These are phyloP conservation scores for Lophium mytilinum DNA, from an alignment of 495 filamentous ascomycete species.

Conservation along the genomic window DNA sequence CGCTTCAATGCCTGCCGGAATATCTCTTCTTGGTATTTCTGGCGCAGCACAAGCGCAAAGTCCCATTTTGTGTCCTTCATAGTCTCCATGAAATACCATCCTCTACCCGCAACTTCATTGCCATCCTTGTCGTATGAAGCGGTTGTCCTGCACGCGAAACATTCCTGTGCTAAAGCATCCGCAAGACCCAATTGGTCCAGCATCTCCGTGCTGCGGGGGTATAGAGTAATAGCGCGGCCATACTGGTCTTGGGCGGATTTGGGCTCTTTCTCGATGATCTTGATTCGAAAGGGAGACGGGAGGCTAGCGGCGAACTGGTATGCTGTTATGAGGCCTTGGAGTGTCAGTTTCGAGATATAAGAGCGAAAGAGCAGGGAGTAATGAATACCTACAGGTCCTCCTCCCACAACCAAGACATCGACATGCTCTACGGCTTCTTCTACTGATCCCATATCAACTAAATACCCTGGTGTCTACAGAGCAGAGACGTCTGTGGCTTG, in stretches of 20 bases:
- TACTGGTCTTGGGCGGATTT: conserved; percentile 37
- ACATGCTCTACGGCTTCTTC: conserved; percentile 3
- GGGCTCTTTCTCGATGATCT: conserved; percentile 37
- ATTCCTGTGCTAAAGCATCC: conserved; percentile 41
- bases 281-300: conserved; percentile 18
- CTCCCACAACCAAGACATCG: conserved; percentile 16
- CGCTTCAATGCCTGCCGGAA: conserved; percentile 29
- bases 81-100: conserved; percentile 34
- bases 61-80: conserved; percentile 39
- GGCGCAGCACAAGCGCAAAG: conserved; percentile 37
- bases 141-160: conserved; percentile 43
- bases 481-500: too few species aligned
- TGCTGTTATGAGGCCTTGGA: conserved; percentile 38
- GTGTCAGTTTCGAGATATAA: background rate
- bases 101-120: conserved; percentile 30
- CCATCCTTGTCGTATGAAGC: conserved; percentile 42
- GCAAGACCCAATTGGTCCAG: conserved; percentile 42
- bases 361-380: background rate
- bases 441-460: background rate
- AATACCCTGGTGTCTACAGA: background rate
- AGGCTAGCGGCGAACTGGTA: conserved; percentile 33
- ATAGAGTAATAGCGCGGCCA: conserved; percentile 40
- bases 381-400: conserved; percentile 13
- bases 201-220: conserved; percentile 40
- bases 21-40: conserved; percentile 39